Conservation (phyloP, 441 rosid genomes). For the Biscutella laevigata region DNA sequence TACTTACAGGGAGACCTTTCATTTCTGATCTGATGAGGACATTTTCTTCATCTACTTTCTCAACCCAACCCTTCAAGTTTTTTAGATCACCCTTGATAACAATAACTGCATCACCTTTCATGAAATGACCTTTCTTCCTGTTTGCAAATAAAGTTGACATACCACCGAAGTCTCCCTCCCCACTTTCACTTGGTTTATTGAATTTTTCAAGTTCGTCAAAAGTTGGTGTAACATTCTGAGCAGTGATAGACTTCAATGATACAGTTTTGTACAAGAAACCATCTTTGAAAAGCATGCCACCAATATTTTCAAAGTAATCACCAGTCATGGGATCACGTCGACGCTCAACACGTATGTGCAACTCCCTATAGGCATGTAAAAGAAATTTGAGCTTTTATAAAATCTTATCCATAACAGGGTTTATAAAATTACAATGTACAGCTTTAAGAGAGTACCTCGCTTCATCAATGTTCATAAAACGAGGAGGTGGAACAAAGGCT, state of each 20-base stretch:
- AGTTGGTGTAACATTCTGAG: conserved; percentile 70
- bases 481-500: conserved; percentile 92
- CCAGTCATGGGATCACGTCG: conserved; percentile 85
- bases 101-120: conserved; percentile 97
- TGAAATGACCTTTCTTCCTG: conserved; percentile 92
- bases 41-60: conserved; percentile 95
- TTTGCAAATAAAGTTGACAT: conserved; percentile 84
- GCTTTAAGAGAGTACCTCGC: conserved; percentile 50
- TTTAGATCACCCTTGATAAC: conserved; percentile 89
- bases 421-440: neutral
- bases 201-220: conserved; percentile 98
- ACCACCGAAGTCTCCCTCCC: conserved; percentile 63
- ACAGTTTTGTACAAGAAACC: conserved; percentile 84
- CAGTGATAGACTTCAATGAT: conserved; percentile 77
- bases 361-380: conserved; percentile 46
- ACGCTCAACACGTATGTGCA: conserved; percentile 88
- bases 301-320: conserved; percentile 81
- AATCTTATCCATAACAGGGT: conserved; percentile 7
- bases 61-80: conserved; percentile 94
- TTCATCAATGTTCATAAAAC: conserved; percentile 92
- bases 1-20: conserved; percentile 92
- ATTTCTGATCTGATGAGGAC: conserved; percentile 80
- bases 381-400: neutral
- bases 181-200: conserved; percentile 64
- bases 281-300: conserved; percentile 76